Conservation (phyloP, 306 rosid species). For the Pyrus communis region DNA sequence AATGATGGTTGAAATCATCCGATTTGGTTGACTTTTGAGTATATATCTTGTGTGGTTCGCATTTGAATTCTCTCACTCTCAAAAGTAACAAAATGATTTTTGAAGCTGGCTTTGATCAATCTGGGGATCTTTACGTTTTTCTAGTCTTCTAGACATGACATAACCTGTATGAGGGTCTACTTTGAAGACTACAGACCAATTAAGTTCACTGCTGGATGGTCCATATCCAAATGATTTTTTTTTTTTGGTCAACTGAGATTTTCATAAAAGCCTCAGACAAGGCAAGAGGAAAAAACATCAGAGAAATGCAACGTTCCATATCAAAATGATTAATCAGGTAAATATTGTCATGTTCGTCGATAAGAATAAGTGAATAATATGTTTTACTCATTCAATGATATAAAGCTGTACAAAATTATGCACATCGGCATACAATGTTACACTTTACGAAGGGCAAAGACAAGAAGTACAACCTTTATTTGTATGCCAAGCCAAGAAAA, state of each 20-base stretch:
- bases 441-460: background rate
- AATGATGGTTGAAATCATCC: too few species aligned
- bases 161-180: background rate
- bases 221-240: background rate
- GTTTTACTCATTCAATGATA: too few species aligned
- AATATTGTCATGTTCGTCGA: background rate
- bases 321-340: too few species aligned
- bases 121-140: background rate
- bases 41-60: conserved; percentile 11
- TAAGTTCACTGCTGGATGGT: background rate
- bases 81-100: background rate
- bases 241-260: too few species aligned
- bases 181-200: background rate
- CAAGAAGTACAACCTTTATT: too few species aligned
- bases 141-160: background rate
- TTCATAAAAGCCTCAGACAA: too few species aligned
- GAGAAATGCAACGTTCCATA: too few species aligned
- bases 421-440: background rate
- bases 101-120: conserved; percentile 2
- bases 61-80: background rate
- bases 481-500: background rate
- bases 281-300: too few species aligned
- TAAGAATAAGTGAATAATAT: background rate
- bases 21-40: conserved; percentile 21
- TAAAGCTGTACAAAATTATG: background rate